Base-by-base conservation (phyloP, 1,284 basidiomycete species). In the Peniophora sp. region DNA sequence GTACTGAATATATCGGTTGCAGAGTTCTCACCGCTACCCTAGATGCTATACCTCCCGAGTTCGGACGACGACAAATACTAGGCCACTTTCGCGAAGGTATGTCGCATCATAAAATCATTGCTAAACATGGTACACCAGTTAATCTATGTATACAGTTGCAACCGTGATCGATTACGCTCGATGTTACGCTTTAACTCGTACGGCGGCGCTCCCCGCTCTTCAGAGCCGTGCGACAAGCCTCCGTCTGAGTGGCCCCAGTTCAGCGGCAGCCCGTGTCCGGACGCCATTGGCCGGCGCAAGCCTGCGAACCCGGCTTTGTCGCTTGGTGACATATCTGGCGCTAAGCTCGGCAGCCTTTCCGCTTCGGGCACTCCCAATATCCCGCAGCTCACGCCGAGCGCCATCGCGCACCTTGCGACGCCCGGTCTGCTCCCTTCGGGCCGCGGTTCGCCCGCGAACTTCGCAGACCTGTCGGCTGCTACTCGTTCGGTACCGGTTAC, bases 181-280 rank as follows among this genome's bases (percentile, higher is more conserved):
- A 97, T 66, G 78, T 97, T 39, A 94, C 95, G 8, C 38, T 86
- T 85, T 16, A 84, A 85, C 20, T 81, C 86, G 47, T 81, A 85
- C 44, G 69, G 72, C 51, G 78, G 80, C 46, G 68, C 77, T 19
- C 65, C 69, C 45, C 79, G 85, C 52, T 72, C 71, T 25, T 67
- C 78, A 51, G 81, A 85, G 47, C 66, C 72, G 25, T 74, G 79
- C 17, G 81, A 86, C 61, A 90, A 90, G 64, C 27, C 12, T 32
- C 76, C 86, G 1, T 92, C 92, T 2, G 93, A 97, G 65, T 97
- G 95, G 95, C 90, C 93, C 43, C 90, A 89, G 63, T 97, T 93
- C 67, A 75, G 79, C 50, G 77, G 79, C 50, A 17, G n/a, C 38
- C 69, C 78, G 51, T 78, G 83, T 62, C 75, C 79, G 50, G 85